Base-by-base conservation (phyloP, 2,329 filamentous ascomycete genomes). In the Botrytis porri region DNA sequence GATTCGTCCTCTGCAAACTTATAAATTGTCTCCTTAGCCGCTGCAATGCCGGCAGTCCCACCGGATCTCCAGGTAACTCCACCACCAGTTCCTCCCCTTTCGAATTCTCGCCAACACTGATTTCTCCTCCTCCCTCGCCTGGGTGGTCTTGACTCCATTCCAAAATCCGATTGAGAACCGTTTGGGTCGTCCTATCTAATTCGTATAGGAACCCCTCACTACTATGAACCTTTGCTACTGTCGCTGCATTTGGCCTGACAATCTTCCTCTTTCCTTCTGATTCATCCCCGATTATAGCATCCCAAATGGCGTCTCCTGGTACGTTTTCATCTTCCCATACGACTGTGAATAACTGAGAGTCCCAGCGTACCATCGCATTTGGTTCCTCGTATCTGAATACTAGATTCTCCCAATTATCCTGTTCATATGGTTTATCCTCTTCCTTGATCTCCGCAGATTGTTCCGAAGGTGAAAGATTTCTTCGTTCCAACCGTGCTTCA, bases 281-380 rank as follows among this genome's bases (percentile, higher is more conserved):
- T 70, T 86, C 85, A 43, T 81, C 84, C 48, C 86, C 87, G 22
- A 89, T 81, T 73, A 96, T 83, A 3, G 90, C 88, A 60, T 95
- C 92, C 93, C 93, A 96, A 73, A 96, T 87, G 73, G 86, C 85
- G 65, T 91, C 88, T 75, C 89, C 92, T 2, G 89, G 89, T n/a
- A 86, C 87, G 73, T 86, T 86, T 72, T 87, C 87, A 80, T 97
- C 93, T 62, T 94, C 90, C 86, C 91, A 93, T 18, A 93, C 86
- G 0, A 96, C 86, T 6, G 92, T 92, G 82, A 95, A 96, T 3
- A 96, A 86, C 1, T 93, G 93, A 71, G 90, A 92, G 81, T 97
- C 93, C 93, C 93, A 97, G 61, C 93, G 85, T 3, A 88, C 91
- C 92, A 95, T 95, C 35, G 90, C 88, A 80, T 95, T 96, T 22